phyloP scores from a whole-genome alignment of 176 grass and related monocot species.

The Oryza australiensis region DNA sequence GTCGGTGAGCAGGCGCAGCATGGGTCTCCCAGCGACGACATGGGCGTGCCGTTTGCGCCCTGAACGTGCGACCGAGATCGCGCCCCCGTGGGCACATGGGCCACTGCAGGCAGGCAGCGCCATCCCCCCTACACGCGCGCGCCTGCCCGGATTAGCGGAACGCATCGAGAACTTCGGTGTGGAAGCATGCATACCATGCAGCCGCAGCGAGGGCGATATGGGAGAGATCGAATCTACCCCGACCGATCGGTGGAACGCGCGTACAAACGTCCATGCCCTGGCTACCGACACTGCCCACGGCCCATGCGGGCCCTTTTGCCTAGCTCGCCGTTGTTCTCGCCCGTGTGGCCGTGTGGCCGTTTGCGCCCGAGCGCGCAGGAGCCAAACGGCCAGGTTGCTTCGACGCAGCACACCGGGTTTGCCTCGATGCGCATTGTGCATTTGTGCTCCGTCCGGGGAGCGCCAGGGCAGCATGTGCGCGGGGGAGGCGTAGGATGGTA shows the following conservation, averaged over 20 bases:
- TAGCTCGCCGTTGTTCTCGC: background rate
- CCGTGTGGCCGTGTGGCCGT: no score
- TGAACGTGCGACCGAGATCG: constrained; percentile 27
- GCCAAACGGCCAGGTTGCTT: constrained; percentile 27
- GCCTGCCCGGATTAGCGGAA: background rate
- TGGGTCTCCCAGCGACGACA: background rate
- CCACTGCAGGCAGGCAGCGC: background rate
- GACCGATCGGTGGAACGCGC: background rate
- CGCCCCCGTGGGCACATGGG: constrained; percentile 35
- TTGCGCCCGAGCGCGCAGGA: background rate
- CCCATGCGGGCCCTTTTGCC: background rate
- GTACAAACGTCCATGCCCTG: constrained; percentile 13
- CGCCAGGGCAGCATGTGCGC: constrained; percentile 31
- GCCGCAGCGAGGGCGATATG: background rate
- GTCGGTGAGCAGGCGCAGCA: background rate
- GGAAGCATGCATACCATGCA: background rate
- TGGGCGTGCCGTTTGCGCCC: constrained; percentile 1
- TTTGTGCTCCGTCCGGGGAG: background rate
- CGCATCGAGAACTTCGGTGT: background rate
- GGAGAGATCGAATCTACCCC: background rate
- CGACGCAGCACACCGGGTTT: background rate
- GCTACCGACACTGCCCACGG: constrained; percentile 9
- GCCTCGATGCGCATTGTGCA: background rate
- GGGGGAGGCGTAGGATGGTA: background rate
- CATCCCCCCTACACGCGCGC: background rate